Evolutionary conservation across 1,139 yeast genomes (phyloP), one percentile per base, ranked within the genome.

Genomic region (Petasospora rhodanensis): DNA sequence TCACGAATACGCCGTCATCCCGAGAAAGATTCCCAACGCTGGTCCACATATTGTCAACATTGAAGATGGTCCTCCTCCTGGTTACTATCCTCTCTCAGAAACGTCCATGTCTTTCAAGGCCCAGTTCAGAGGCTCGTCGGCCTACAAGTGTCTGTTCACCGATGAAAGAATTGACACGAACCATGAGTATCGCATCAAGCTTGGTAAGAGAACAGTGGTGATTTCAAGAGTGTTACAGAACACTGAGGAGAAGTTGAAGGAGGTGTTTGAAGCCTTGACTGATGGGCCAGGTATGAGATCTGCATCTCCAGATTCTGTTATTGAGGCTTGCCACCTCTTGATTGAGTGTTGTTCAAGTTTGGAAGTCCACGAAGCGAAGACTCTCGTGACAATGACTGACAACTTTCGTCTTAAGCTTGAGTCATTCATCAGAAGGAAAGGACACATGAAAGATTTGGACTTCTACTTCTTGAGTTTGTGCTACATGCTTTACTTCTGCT

Each of bases 351-450:
- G 47, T 24, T 32, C 38, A 4, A 32, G 19, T 12, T 17, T 40
- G 4, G 28, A 35, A 4, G 36, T 35, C 2, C 7, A 16, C 12
- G 41, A 45, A 14, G 34, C 43, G 2, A 38, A 35, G 14, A 37
- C 42, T 2, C 28, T 48, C 8, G 23, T 47, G 0, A 31, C 32
- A 0, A 25, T 45, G 23, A 26, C 42, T 13, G 53, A 50, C 23
- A 40, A 42, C 22, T 47, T 47, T 24, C 36, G 29, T 11, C 28
- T 40, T 24, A 41, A 33, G 11, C 30, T 50, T 7, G 49, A 50
- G 12, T 23, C 38, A 3, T 24, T 28, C 7, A 41, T 47, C n/a
- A 42, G 40, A 22, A 30, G 41, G 18, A 47, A 39, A 9, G 46
- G 47, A 3, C 29, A 28, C 8, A 37, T 48, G 14, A 40, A 40